phyloP scores from a whole-genome alignment of 202 grass and related monocot genomes.

The Carex arenaria region DNA sequence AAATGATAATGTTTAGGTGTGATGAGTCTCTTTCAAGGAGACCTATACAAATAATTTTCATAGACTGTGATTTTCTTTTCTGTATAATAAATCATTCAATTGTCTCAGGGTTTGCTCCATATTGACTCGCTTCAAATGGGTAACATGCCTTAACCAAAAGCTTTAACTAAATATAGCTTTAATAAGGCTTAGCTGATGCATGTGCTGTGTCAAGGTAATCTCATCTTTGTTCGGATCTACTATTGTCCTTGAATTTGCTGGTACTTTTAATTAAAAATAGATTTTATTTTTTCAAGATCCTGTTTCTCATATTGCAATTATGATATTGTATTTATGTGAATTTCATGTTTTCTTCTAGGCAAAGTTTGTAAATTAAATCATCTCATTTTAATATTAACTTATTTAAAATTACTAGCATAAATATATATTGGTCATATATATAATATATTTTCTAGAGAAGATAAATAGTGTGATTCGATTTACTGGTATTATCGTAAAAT shows the following conservation, averaged over 20 bases:
- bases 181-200: slow-evolving; percentile 24
- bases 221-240: slow-evolving; percentile 20
- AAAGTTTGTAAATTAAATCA: neutral
- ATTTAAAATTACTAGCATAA: neutral
- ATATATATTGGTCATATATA: neutral
- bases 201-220: slow-evolving; percentile 21
- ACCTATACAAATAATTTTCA: neutral
- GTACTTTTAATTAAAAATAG: neutral
- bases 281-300: neutral
- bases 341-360: neutral
- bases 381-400: neutral
- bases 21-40: neutral
- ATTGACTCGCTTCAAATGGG: neutral
- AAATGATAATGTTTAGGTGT: neutral
- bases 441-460: neutral
- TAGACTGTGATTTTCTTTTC: neutral
- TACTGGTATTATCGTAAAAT: neutral
- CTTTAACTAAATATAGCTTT: slow-evolving; percentile 2
- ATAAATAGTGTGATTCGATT: neutral
- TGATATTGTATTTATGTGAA: neutral
- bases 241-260: neutral
- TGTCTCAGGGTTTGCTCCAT: neutral
- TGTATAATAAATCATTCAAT: neutral
- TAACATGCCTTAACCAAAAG: neutral
- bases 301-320: neutral